Conservation (phyloP, 495 filamentous ascomycete species). For the Tuber microsphaerosporum region DNA sequence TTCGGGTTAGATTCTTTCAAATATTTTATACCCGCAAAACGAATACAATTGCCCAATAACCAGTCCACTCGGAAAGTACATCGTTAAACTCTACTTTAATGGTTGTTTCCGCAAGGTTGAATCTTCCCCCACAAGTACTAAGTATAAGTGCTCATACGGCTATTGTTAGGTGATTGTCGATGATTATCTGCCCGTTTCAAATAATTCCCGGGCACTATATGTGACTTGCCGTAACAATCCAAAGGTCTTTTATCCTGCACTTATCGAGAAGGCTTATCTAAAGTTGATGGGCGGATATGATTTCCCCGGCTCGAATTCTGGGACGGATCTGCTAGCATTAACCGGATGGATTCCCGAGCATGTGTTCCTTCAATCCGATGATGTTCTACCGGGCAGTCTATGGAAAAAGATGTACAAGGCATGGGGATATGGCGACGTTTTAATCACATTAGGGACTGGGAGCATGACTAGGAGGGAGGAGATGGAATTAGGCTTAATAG, state of each 20-base stretch:
- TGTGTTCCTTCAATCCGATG: constrained; percentile 75
- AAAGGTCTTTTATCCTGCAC: constrained; percentile 74
- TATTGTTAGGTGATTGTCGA: constrained; percentile 63
- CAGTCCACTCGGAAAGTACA: constrained; percentile 78
- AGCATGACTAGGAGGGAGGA: constrained; percentile 66
- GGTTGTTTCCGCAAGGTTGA: constrained; percentile 67
- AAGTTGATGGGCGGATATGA: constrained; percentile 95
- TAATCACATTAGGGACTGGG: constrained; percentile 86
- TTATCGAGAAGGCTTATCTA: constrained; percentile 96
- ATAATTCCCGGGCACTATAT: constrained; percentile 62
- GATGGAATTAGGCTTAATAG: constrained; percentile 68
- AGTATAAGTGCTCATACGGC: constrained; percentile 14
- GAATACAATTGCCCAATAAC: constrained; percentile 50
- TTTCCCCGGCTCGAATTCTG: constrained; percentile 97
- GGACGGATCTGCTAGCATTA: constrained; percentile 81
- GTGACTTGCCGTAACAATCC: constrained; percentile 82
- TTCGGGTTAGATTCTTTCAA: constrained; percentile 54
- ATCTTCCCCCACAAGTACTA: neutral
- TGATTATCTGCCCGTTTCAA: constrained; percentile 79
- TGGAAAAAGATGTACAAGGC: constrained; percentile 72
- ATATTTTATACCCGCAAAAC: constrained; percentile 68
- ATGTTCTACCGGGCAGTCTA: constrained; percentile 62
- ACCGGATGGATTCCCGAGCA: constrained; percentile 98
- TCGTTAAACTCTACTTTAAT: constrained; percentile 90
- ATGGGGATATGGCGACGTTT: constrained; percentile 70